phyloP scores from a whole-genome alignment of 2,329 filamentous ascomycete species.

The Stemphylium vesicarium region DNA sequence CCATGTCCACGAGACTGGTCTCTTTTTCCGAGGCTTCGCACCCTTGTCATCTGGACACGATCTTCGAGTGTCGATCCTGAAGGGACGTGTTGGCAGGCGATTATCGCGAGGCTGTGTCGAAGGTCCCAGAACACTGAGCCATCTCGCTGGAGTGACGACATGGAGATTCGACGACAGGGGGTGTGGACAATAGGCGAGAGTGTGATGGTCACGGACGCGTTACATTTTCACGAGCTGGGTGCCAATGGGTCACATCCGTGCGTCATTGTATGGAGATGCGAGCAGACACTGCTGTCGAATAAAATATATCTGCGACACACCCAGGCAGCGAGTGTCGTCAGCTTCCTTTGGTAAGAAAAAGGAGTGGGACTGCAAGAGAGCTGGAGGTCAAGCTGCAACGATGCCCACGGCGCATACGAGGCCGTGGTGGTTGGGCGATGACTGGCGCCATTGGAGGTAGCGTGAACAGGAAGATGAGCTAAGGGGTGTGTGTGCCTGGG shows the following conservation, averaged over 20 bases:
- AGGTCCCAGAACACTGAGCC: neutral
- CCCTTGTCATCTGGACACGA: neutral
- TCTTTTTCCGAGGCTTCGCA: neutral
- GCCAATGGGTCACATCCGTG: neutral
- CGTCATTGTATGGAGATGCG: neutral
- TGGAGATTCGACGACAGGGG: neutral
- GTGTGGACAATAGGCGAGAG: neutral
- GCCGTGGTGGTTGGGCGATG: constrained; percentile 4
- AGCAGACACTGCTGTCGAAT: neutral
- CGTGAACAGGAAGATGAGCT: constrained; percentile 7
- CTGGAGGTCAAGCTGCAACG: neutral
- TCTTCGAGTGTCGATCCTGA: constrained; percentile 2
- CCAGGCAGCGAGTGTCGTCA: neutral
- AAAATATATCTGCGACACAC: neutral
- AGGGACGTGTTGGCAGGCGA: neutral
- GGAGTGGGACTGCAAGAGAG: neutral
- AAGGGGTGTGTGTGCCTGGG: constrained; percentile 4
- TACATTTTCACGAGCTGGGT: neutral
- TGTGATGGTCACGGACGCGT: neutral
- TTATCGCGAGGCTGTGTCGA: neutral
- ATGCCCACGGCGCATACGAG: neutral
- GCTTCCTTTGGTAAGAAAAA: neutral
- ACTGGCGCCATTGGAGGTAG: constrained; percentile 1
- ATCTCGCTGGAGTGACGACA: neutral
- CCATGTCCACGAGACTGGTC: constrained; percentile 5